These are phyloP conservation scores for Didymella pomorum DNA, from an alignment of 2,329 filamentous ascomycete genomes.

Conservation along the genomic window DNA sequence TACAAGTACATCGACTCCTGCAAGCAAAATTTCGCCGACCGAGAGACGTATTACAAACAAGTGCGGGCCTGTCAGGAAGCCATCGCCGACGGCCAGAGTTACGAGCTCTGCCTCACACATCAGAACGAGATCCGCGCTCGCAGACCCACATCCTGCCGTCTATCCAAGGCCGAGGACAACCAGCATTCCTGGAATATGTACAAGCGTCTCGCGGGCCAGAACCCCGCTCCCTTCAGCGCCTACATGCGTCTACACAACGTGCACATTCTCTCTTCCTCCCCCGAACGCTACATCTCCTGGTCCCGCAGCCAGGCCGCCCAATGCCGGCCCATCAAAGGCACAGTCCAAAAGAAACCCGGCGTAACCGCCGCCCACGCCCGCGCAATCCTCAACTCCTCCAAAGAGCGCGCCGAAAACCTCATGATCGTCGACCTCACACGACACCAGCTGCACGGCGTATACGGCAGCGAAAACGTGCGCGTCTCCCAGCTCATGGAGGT, in stretches of 20 bases:
- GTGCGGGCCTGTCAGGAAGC: constrained; percentile 74
- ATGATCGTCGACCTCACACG: constrained; percentile 99
- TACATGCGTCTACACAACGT: constrained; percentile 71
- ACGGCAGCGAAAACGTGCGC: constrained; percentile 73
- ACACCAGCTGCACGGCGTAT: constrained; percentile 88
- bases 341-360: constrained; percentile 77
- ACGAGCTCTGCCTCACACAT: constrained; percentile 84
- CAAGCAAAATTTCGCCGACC: constrained; percentile 20
- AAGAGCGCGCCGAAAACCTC: constrained; percentile 93
- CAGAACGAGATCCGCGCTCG: constrained; percentile 68
- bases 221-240: constrained; percentile 85
- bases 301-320: constrained; percentile 68
- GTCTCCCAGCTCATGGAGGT: constrained; percentile 84
- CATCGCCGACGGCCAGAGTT: constrained; percentile 80
- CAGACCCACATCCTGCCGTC: constrained; percentile 32
- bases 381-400: constrained; percentile 76
- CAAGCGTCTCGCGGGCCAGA: constrained; percentile 70
- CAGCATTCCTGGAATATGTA: constrained; percentile 72
- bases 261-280: constrained; percentile 82
- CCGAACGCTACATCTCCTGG: constrained; percentile 86
- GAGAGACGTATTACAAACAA: constrained; percentile 66
- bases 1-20: constrained; percentile 41
- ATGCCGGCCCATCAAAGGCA: constrained; percentile 96
- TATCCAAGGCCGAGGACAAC: constrained; percentile 44
- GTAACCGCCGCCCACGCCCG: constrained; percentile 78